Conservation (phyloP, 345 rosid species). For the Orychophragmus violaceus region DNA sequence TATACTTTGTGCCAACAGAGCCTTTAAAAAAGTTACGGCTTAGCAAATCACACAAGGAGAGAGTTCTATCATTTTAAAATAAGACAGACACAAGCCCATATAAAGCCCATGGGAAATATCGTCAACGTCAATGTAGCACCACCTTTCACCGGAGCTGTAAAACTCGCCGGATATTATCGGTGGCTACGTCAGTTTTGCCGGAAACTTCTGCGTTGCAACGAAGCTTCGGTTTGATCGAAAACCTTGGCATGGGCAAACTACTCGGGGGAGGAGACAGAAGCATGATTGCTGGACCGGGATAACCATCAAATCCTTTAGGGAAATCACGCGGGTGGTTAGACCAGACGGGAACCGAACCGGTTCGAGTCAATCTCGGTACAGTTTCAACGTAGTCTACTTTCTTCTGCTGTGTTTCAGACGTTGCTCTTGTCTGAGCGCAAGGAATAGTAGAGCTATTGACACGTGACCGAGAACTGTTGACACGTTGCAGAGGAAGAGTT, state of each 20-base stretch:
- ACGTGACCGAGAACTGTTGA: slow-evolving; percentile 28
- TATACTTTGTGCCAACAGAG: slow-evolving; percentile 7
- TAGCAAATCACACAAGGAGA: slow-evolving; percentile 22
- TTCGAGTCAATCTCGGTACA: slow-evolving; percentile 13
- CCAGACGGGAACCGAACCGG: slow-evolving; percentile 27
- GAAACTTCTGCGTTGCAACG: slow-evolving; percentile 52
- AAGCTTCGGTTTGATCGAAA: slow-evolving; percentile 50
- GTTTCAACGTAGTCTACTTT: background rate
- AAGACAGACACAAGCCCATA: slow-evolving; percentile 7
- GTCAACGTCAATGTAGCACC: background rate
- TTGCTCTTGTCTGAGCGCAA: background rate
- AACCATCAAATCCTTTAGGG: slow-evolving; percentile 38
- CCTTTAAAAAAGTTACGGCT: slow-evolving; percentile 16
- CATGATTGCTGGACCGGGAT: slow-evolving; percentile 37
- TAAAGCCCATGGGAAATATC: background rate
- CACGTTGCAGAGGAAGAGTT: slow-evolving; percentile 33
- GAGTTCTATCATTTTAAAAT: slow-evolving; percentile 23
- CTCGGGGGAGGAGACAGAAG: slow-evolving; percentile 60
- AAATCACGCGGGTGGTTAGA: slow-evolving; percentile 39
- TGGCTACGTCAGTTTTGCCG: slow-evolving; percentile 47
- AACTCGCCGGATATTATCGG: slow-evolving; percentile 58
- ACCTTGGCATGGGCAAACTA: slow-evolving; percentile 71
- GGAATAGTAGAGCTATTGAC: slow-evolving; percentile 16
- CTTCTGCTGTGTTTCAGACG: slow-evolving; percentile 3
- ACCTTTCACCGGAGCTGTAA: slow-evolving; percentile 52